These are phyloP conservation scores for Pseudogymnoascus sp. DNA, from an alignment of 2,329 filamentous ascomycete genomes.

Conservation along the genomic window DNA sequence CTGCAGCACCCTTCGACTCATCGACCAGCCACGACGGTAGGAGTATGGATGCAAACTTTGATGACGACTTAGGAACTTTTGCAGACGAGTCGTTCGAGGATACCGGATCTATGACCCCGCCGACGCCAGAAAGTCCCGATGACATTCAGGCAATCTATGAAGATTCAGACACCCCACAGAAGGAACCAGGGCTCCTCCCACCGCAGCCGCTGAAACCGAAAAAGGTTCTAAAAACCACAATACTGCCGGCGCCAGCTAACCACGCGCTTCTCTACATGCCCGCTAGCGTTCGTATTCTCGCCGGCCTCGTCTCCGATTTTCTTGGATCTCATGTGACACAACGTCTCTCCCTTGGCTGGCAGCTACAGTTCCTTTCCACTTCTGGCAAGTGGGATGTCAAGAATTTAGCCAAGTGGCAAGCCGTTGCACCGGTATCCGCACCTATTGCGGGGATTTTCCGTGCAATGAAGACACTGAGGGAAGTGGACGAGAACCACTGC, in stretches of 20 bases:
- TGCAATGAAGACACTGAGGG: slow-evolving; percentile 86
- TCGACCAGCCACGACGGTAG: background rate
- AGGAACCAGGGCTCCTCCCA: slow-evolving; percentile 35
- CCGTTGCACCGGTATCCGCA: slow-evolving; percentile 65
- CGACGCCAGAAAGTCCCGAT: background rate
- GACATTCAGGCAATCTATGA: slow-evolving; percentile 21
- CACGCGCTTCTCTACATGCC: slow-evolving; percentile 81
- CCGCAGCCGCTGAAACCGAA: slow-evolving; percentile 39
- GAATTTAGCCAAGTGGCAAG: slow-evolving; percentile 86
- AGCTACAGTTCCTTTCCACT: slow-evolving; percentile 77
- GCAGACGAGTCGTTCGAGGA: background rate
- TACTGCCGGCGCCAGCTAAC: slow-evolving; percentile 68
- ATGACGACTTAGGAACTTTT: background rate
- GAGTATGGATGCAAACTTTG: background rate
- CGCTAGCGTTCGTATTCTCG: slow-evolving; percentile 63
- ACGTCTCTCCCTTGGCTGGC: slow-evolving; percentile 78
- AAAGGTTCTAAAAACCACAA: slow-evolving; percentile 54
- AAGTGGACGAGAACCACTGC: slow-evolving; percentile 76
- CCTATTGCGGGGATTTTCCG: slow-evolving; percentile 74
- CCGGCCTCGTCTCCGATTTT: slow-evolving; percentile 77
- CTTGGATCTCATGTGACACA: slow-evolving; percentile 65
- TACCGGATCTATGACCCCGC: background rate
- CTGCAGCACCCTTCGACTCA: slow-evolving; percentile 40
- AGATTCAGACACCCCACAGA: slow-evolving; percentile 40
- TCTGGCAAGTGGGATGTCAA: slow-evolving; percentile 98